Conservation (phyloP, 140 eudicot genomes). For the Ambrosia hybrid region DNA sequence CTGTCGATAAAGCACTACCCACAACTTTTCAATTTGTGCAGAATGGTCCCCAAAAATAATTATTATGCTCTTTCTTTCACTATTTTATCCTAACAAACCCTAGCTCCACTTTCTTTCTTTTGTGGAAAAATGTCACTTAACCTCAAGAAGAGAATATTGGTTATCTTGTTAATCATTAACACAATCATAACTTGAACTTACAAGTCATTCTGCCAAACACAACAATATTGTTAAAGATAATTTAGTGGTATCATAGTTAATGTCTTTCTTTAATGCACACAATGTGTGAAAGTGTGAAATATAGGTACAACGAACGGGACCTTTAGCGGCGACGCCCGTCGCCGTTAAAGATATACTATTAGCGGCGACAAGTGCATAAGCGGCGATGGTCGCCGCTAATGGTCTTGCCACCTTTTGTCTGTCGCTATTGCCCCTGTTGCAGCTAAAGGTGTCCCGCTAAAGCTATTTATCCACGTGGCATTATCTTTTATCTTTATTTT, state of each 20-base stretch:
- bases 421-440: too few relatives aligned
- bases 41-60: slow-evolving; percentile 45
- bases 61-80: slow-evolving; percentile 30
- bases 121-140: slow-evolving; percentile 29
- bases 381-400: too few relatives aligned
- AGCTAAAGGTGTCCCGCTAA: too few relatives aligned
- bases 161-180: slow-evolving; percentile 22
- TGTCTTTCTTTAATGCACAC: neutral
- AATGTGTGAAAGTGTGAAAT: neutral
- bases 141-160: slow-evolving; percentile 21
- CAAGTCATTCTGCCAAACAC: neutral
- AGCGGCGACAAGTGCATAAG: too few relatives aligned
- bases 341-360: too few relatives aligned
- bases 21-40: slow-evolving; percentile 46
- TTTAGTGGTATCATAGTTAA: neutral
- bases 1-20: slow-evolving; percentile 63
- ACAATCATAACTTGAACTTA: slow-evolving; percentile 18
- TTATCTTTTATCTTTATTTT: too few relatives aligned
- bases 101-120: slow-evolving; percentile 28
- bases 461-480: too few relatives aligned
- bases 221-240: neutral
- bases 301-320: too few relatives aligned
- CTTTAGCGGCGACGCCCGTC: too few relatives aligned
- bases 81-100: slow-evolving; percentile 39
- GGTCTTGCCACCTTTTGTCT: too few relatives aligned